phyloP scores from a whole-genome alignment of 257 asterid species.

The Ophiorrhiza pumila region DNA sequence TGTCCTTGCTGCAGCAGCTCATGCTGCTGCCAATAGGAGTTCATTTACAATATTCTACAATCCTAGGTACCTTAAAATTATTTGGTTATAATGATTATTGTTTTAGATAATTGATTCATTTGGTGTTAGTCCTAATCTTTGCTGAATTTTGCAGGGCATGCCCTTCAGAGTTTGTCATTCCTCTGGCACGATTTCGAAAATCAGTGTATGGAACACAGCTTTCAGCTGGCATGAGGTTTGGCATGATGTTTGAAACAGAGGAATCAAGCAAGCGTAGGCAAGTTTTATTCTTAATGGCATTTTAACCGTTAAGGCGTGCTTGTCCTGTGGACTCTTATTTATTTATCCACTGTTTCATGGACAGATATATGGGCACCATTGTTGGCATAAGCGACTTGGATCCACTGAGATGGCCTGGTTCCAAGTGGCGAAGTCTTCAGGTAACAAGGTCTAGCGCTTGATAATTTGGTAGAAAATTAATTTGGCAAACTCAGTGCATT shows the following conservation, averaged over 20 bases:
- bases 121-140: not conserved
- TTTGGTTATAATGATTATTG: not conserved
- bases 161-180: slow-evolving; percentile 89
- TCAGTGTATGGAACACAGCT: slow-evolving; percentile 69
- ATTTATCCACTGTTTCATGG: not conserved
- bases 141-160: slow-evolving; percentile 60
- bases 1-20: slow-evolving; percentile 98
- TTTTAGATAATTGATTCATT: not conserved
- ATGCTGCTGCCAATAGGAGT: slow-evolving; percentile 86
- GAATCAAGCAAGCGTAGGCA: slow-evolving; percentile 92
- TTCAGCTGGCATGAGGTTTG: slow-evolving; percentile 86
- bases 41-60: slow-evolving; percentile 87
- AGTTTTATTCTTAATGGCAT: not conserved
- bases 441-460: slow-evolving; percentile 20
- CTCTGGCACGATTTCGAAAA: slow-evolving; percentile 67
- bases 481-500: not conserved
- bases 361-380: slow-evolving; percentile 90
- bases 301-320: not conserved
- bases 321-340: not conserved
- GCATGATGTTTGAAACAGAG: slow-evolving; percentile 98
- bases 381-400: slow-evolving; percentile 71
- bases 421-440: slow-evolving; percentile 97
- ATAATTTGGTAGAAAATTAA: not conserved
- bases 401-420: slow-evolving; percentile 94
- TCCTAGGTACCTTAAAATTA: slow-evolving; percentile 54